A percentile compares a stretch with the other conserved stretches of the same genome.
Evolutionary conservation across 1,284 basidiomycete genomes (phyloP).

Genomic region (Sutorius eximius): DNA sequence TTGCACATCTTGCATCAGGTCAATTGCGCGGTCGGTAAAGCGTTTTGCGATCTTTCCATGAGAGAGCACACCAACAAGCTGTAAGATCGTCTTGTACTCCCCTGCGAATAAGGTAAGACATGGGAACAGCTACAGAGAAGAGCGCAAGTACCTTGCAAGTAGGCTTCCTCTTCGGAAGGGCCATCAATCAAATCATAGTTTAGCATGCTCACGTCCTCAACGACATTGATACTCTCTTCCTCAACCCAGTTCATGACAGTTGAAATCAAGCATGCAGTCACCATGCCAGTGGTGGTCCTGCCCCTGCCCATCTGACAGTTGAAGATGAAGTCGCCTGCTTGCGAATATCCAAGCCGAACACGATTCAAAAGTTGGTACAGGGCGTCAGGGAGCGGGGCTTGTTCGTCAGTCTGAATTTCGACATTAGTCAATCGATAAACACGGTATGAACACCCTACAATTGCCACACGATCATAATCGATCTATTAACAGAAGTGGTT

Average conservation of each 20-base stretch:
- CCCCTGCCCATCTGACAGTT: constrained; percentile 87
- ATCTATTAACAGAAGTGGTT: constrained; percentile 50
- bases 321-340: constrained; percentile 79
- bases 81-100: constrained; percentile 96
- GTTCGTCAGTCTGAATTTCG: constrained; percentile 83
- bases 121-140: background rate
- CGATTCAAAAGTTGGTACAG: constrained; percentile 78
- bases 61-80: constrained; percentile 87
- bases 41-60: constrained; percentile 93
- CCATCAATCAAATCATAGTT: constrained; percentile 72
- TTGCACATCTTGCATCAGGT: constrained; percentile 92
- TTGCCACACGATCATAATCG: constrained; percentile 85
- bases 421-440: constrained; percentile 6
- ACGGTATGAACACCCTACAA: constrained; percentile 45
- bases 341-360: constrained; percentile 61
- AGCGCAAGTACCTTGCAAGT: constrained; percentile 66
- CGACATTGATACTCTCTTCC: constrained; percentile 41
- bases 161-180: constrained; percentile 81
- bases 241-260: constrained; percentile 66
- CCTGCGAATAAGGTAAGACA: constrained; percentile 47
- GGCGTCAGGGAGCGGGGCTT: constrained; percentile 88
- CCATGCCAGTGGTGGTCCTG: constrained; percentile 92
- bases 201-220: constrained; percentile 43
- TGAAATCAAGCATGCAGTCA: constrained; percentile 84
- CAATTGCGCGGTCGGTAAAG: constrained; percentile 85